Evolutionary conservation across 495 filamentous ascomycete genomes (phyloP).

Genomic region (Gamarada debralockiae): DNA sequence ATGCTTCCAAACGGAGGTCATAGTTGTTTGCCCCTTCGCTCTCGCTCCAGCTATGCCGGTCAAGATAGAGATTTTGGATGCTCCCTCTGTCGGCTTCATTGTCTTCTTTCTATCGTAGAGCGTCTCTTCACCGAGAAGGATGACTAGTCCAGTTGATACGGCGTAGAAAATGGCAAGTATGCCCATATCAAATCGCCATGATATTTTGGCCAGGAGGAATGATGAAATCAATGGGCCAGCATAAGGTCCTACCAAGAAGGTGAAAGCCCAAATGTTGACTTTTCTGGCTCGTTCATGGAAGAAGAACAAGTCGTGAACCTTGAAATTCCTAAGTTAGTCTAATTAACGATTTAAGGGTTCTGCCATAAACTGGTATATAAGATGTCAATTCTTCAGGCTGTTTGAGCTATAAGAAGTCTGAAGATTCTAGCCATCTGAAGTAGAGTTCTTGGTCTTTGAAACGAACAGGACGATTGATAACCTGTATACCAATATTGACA

Average conservation of each 20-base stretch:
- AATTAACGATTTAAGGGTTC: no score
- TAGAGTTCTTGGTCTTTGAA: no score
- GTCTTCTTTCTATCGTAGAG: conserved; percentile 32
- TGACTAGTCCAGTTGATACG: conserved; percentile 36
- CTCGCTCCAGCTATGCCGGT: conserved; percentile 25
- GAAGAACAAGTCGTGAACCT: conserved; percentile 54
- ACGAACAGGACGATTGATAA: no score
- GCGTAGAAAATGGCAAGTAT: conserved; percentile 44
- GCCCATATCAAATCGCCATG: conserved; percentile 42
- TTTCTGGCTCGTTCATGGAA: conserved; percentile 58
- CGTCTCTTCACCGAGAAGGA: conserved; percentile 46
- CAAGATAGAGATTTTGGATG: conserved; percentile 18
- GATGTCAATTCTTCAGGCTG: no score
- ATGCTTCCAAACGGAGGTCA: conserved; percentile 24
- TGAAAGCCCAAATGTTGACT: conserved; percentile 60
- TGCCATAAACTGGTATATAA: no score
- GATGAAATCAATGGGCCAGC: conserved; percentile 47
- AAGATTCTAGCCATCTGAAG: no score
- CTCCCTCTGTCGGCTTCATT: conserved; percentile 11
- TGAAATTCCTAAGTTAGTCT: no score
- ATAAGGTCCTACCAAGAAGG: conserved; percentile 51
- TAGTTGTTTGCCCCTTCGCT: conserved; percentile 9
- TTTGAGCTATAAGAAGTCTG: no score
- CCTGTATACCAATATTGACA: no score
- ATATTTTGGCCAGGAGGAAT: conserved; percentile 35